Evolutionary conservation across 2,329 filamentous ascomycete species (phyloP), one percentile per base, ranked within the genome.

Genomic region (Pseudogymnoascus sp.): DNA sequence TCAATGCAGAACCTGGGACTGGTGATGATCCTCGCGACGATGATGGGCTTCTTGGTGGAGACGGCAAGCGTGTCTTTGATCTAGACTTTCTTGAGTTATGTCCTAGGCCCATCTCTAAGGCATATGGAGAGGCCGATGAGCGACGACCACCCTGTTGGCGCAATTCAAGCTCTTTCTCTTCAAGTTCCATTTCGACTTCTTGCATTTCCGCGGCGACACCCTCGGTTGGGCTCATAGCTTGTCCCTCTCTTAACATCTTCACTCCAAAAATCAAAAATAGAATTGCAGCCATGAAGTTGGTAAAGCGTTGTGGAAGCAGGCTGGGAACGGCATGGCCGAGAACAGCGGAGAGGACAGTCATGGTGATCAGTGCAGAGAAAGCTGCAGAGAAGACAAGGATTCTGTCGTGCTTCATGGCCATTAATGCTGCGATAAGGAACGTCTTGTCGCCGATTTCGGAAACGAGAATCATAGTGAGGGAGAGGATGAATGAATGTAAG

Each of bases 381-480:
- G 95, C 95, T 7, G 95, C 92, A 1, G 91, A 90, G 78, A 99
- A 99, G 66, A 99, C 95, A 11, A 97, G 83, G 67, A 96, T 80
- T 62, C 95, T 88, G 66, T 95, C 89, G 72, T 99, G 93, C 74
- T 96, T 95, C 95, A 99, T 99, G 11, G 95, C 95, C 95, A 99
- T 99, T 17, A 99, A 84, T 7, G 93, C 93, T 6, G 95, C 95
- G 21, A 99, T 91, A 47, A 99, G 83, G 80, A 99, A 99, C 0
- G 95, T 99, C 79, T 99, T 99, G 83, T 99, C 95, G 67, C 95
- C 95, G 71, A 99, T 87, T 75, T 99, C 95, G 57, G 93, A 97
- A 70, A 97, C 89, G 67, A 97, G 80, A 71, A 99, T 99, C 95
- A 97, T 99, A 64, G 93, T 93, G 65, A 97, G 86, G 15, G 95